Conservation (phyloP, 129 eudicot genomes). For the Escallonia herrerae region DNA sequence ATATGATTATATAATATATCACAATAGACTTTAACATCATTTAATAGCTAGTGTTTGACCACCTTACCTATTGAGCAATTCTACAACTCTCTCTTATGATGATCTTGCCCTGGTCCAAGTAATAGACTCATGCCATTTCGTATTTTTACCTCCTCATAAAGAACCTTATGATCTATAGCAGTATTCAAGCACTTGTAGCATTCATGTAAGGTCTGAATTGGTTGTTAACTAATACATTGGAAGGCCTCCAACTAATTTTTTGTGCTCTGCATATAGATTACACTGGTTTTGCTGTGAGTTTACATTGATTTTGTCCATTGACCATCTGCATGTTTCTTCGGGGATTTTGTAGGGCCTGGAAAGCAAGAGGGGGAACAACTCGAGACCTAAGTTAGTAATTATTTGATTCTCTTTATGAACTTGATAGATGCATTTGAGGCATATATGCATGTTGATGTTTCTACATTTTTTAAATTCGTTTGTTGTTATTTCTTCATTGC, state of each 20-base stretch:
- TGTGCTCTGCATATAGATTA: too few relatives aligned
- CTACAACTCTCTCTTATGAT: too few relatives aligned
- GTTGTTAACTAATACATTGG: not conserved
- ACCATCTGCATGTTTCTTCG: conserved; percentile 11
- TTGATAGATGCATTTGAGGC: not conserved
- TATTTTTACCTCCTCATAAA: too few relatives aligned
- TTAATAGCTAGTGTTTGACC: too few relatives aligned
- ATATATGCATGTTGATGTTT: not conserved
- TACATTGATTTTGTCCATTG: conserved; percentile 7
- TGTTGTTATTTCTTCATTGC: conserved; percentile 3
- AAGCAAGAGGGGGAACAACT: conserved; percentile 10
- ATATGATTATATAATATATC: too few relatives aligned
- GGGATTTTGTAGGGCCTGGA: conserved; percentile 30
- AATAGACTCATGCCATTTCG: not conserved
- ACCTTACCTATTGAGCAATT: too few relatives aligned
- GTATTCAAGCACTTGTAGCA: not conserved
- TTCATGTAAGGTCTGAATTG: not conserved
- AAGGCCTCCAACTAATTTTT: not conserved
- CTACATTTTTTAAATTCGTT: conserved; percentile 13
- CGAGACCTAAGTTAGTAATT: conserved; percentile 33
- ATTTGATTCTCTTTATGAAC: conserved; percentile 1
- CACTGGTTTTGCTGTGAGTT: not conserved
- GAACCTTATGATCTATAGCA: not conserved
- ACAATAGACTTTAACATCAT: too few relatives aligned
- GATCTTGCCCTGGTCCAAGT: not conserved